phyloP scores from a whole-genome alignment of 768 basidiomycete genomes.

The Serendipita sp. region DNA sequence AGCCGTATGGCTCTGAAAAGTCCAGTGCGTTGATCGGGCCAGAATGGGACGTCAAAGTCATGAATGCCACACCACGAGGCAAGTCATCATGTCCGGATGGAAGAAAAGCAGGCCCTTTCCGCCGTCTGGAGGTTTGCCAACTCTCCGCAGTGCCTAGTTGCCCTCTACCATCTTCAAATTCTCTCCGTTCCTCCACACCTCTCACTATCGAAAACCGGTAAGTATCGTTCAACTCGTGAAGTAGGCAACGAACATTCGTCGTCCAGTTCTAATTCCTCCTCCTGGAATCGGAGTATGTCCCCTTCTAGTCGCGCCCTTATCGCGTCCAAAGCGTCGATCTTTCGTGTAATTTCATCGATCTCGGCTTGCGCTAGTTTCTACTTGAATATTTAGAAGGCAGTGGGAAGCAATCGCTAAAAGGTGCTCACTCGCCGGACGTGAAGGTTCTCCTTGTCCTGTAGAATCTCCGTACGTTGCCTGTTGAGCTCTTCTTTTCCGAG shows the following conservation, averaged over 20 bases:
- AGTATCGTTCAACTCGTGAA: not conserved
- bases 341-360: slow-evolving; percentile 74
- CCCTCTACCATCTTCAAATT: slow-evolving; percentile 41
- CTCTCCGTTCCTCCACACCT: slow-evolving; percentile 74
- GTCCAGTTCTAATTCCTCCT: slow-evolving; percentile 93
- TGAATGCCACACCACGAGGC: slow-evolving; percentile 89
- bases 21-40: slow-evolving; percentile 79
- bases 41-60: slow-evolving; percentile 75
- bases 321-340: slow-evolving; percentile 71
- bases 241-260: slow-evolving; percentile 59
- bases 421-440: slow-evolving; percentile 66
- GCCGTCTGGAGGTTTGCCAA: slow-evolving; percentile 47
- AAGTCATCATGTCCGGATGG: slow-evolving; percentile 96
- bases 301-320: slow-evolving; percentile 69
- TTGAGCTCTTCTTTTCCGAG: slow-evolving; percentile 74
- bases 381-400: slow-evolving; percentile 11
- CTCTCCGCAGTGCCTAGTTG: slow-evolving; percentile 20
- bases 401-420: too few species aligned
- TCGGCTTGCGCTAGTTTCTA: slow-evolving; percentile 78
- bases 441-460: slow-evolving; percentile 83
- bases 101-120: slow-evolving; percentile 83
- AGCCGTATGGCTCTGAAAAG: slow-evolving; percentile 93
- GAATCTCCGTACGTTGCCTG: slow-evolving; percentile 73
- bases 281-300: slow-evolving; percentile 72
- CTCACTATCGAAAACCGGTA: slow-evolving; percentile 47